Percentiles rank a stretch among this genome's conserved stretches.
These are phyloP conservation scores for Ophiostoma triangulosporum DNA, from an alignment of 2,329 filamentous ascomycete species.

Conservation along the genomic window DNA sequence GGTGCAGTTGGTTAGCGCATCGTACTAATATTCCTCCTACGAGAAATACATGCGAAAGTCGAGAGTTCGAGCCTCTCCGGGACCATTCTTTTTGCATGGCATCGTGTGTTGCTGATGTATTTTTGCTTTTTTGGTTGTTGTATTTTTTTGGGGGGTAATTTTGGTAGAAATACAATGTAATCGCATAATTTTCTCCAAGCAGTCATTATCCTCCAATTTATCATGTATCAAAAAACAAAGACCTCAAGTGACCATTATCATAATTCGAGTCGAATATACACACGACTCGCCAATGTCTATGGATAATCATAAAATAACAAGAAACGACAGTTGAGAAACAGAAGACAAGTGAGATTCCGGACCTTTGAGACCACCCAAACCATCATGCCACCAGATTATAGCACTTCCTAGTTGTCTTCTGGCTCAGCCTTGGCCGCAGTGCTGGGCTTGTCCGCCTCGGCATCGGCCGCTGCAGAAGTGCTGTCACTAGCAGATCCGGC, in stretches of 20 bases:
- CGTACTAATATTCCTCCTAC: background rate
- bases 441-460: background rate
- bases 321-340: background rate
- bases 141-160: background rate
- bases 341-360: background rate
- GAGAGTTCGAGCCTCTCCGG: slow-evolving; percentile 2
- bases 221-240: no score
- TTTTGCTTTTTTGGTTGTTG: background rate
- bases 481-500: background rate
- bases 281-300: background rate
- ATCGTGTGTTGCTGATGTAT: background rate
- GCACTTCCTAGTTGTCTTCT: background rate
- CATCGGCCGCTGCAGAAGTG: background rate
- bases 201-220: no score
- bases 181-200: no score
- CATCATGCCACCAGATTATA: no score
- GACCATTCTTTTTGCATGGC: background rate
- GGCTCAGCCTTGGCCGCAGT: background rate
- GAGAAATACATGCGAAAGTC: slow-evolving; percentile 1
- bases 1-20: slow-evolving; percentile 2
- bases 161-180: no score
- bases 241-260: no score
- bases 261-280: background rate
- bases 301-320: background rate
- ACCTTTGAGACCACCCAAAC: background rate